These are phyloP conservation scores for Lophiostoma macrostomum DNA, from an alignment of 495 filamentous ascomycete genomes.

Conservation along the genomic window DNA sequence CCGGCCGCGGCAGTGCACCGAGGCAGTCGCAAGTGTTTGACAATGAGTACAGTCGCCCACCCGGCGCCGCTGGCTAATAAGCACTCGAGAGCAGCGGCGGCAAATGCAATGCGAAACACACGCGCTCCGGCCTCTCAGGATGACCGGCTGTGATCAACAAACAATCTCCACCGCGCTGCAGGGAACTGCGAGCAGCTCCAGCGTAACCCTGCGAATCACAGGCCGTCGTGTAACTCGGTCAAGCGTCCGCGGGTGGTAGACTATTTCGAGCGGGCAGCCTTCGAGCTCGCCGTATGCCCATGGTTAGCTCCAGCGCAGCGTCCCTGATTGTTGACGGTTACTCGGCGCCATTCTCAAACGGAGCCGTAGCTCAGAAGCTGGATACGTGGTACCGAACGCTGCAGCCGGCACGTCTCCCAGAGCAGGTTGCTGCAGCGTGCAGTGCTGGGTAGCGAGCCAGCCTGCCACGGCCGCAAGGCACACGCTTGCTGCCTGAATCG, in stretches of 20 bases:
- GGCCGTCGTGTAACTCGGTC: background rate
- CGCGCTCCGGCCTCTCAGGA: background rate
- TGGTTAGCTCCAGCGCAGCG: background rate
- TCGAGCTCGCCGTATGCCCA: too few species aligned
- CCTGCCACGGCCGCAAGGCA: background rate
- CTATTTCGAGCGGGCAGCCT: constrained; percentile 21
- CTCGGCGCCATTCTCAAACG: background rate
- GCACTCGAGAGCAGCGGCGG: background rate
- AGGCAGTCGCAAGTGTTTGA: constrained; percentile 9
- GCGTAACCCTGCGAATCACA: constrained; percentile 14
- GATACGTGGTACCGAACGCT: constrained; percentile 5
- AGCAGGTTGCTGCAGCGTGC: background rate
- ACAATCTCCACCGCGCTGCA: constrained; percentile 28
- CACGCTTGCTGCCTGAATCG: background rate
- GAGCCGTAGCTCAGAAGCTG: background rate
- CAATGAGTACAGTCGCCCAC: constrained; percentile 1
- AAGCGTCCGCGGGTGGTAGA: constrained; percentile 8
- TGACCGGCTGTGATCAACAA: constrained; percentile 24
- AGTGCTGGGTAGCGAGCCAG: background rate
- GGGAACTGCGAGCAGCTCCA: constrained; percentile 12
- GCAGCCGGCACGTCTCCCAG: constrained; percentile 2
- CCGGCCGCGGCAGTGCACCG: too few species aligned
- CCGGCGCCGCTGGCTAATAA: constrained; percentile 6
- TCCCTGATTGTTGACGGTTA: constrained; percentile 21
- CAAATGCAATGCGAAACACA: constrained; percentile 18